Evolutionary conservation across 306 rosid genomes (phyloP).

Genomic region (Prunus kanzakura): DNA sequence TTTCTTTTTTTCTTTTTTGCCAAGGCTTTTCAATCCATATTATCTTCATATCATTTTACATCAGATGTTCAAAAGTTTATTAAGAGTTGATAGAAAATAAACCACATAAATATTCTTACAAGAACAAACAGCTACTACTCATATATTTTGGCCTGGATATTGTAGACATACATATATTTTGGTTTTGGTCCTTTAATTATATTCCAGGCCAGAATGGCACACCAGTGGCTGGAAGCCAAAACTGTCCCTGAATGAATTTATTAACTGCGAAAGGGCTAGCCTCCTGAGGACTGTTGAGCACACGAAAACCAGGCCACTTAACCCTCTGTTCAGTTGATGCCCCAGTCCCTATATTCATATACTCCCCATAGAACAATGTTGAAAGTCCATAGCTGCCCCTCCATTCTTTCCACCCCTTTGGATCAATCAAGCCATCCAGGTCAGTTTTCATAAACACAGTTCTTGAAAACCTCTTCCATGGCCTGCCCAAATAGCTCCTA

Average conservation of each 20-base stretch:
- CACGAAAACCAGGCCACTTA: constrained; percentile 73
- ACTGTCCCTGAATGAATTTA: constrained; percentile 43
- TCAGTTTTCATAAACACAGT: constrained; percentile 49
- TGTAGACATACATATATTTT: background rate
- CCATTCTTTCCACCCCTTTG: constrained; percentile 67
- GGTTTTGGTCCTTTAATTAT: background rate
- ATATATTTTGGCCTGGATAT: background rate
- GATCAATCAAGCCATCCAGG: constrained; percentile 50
- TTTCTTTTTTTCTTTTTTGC: rapidly evolving
- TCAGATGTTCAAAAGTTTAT: too few species aligned
- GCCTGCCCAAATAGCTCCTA: constrained; percentile 58
- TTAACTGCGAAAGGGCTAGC: constrained; percentile 37
- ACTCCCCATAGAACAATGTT: constrained; percentile 62
- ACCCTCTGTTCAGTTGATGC: constrained; percentile 52
- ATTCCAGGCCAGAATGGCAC: constrained; percentile 51
- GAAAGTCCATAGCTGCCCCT: constrained; percentile 43
- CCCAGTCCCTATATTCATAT: constrained; percentile 50
- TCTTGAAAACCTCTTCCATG: constrained; percentile 67
- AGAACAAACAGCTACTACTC: background rate
- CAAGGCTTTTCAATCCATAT: too few species aligned
- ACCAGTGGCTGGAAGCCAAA: constrained; percentile 59
- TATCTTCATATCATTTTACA: too few species aligned
- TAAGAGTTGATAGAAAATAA: background rate
- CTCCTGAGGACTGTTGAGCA: constrained; percentile 25
- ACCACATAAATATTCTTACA: background rate